Conservation (phyloP, 768 basidiomycete genomes). For the Pholiota conissans region DNA sequence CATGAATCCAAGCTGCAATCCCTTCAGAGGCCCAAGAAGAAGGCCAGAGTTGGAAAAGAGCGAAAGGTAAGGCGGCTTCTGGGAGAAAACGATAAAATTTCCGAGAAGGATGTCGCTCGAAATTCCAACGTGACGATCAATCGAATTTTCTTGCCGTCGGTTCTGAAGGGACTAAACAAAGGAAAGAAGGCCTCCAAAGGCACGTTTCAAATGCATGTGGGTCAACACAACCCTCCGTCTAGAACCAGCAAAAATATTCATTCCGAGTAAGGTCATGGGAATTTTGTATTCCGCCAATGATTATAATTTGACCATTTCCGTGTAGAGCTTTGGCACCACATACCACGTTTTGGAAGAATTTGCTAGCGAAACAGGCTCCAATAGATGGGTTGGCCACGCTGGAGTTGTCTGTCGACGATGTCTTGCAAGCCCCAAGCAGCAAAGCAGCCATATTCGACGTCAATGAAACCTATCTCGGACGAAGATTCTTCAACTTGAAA, state of each 20-base stretch:
- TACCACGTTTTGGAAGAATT: conserved; percentile 22
- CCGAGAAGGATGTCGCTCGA: conserved; percentile 4
- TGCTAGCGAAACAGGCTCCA: conserved; percentile 16
- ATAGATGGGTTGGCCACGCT: conserved; percentile 9
- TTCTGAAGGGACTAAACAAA: neutral
- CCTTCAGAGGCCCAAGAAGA: neutral
- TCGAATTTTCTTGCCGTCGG: neutral
- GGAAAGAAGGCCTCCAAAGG: neutral
- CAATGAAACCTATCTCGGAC: conserved; percentile 26
- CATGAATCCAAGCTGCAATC: neutral
- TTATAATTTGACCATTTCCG: neutral
- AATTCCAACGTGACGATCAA: neutral
- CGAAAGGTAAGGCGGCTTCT: neutral
- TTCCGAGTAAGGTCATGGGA: conserved; percentile 1
- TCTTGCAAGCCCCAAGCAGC: conserved; percentile 20
- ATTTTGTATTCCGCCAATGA: neutral
- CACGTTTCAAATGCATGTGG: neutral
- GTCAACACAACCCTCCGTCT: neutral
- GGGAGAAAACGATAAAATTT: neutral
- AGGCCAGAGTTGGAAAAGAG: neutral
- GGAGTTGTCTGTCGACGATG: conserved; percentile 20
- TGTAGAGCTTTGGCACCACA: conserved; percentile 7
- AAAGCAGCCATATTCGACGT: conserved; percentile 24
- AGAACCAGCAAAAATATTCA: neutral
- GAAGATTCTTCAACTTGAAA: conserved; percentile 22